These are phyloP conservation scores for Ganoderma multipileum DNA, from an alignment of 1,284 basidiomycete genomes.

Conservation along the genomic window DNA sequence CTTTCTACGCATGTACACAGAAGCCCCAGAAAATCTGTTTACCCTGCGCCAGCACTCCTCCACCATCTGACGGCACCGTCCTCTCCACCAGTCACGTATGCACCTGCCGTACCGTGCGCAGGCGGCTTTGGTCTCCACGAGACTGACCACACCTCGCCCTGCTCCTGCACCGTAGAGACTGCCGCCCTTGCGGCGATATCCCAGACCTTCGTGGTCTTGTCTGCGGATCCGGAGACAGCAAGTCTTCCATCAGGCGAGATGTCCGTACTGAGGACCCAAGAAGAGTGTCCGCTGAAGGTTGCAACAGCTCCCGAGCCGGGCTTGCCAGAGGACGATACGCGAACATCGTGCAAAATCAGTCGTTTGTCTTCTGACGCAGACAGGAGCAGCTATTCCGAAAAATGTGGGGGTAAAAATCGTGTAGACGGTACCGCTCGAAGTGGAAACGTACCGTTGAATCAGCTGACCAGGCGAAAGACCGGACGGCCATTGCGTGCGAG, in stretches of 20 bases:
- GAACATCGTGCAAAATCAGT: constrained; percentile 86
- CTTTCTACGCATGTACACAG: background rate
- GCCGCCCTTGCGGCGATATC: constrained; percentile 80
- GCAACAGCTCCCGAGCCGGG: constrained; percentile 80
- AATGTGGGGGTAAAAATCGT: too few species aligned
- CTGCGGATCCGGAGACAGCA: constrained; percentile 83
- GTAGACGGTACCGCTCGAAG: background rate
- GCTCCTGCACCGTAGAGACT: constrained; percentile 80
- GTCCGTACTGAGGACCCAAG: constrained; percentile 85
- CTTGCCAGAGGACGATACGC: constrained; percentile 59
- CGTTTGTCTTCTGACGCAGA: constrained; percentile 90
- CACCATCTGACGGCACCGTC: constrained; percentile 83
- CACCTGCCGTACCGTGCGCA: constrained; percentile 59
- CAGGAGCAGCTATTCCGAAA: constrained; percentile 66
- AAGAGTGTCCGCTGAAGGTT: constrained; percentile 82
- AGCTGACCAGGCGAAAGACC: constrained; percentile 83
- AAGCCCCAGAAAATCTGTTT: constrained; percentile 7
- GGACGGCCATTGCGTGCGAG: constrained; percentile 87
- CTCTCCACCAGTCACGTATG: constrained; percentile 84
- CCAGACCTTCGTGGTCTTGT: constrained; percentile 89
- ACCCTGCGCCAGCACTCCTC: constrained; percentile 66
- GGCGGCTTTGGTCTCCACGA: constrained; percentile 78
- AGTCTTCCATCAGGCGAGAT: constrained; percentile 82
- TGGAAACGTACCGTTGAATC: constrained; percentile 63
- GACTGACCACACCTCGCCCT: constrained; percentile 86